Base-by-base conservation (phyloP, 2,329 filamentous ascomycete species). In the Fusarium protoensiforme region DNA sequence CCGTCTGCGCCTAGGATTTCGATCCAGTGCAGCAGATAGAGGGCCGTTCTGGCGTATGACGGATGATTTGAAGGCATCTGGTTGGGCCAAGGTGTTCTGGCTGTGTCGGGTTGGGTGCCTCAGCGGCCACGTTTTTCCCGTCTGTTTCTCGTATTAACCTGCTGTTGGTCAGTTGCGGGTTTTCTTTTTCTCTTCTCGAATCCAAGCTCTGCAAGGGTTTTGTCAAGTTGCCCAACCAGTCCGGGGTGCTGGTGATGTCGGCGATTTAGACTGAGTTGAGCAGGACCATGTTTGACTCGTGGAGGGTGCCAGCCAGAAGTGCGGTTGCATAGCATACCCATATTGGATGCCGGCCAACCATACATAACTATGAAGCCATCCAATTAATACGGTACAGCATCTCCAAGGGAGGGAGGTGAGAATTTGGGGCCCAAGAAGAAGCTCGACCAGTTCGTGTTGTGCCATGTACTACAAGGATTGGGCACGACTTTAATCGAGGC, bases 121-220 rank as follows among this genome's bases (percentile, higher is more conserved):
- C 66, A 46, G 46, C 31, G 54, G 38, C 65, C 65, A 70, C 58
- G 48, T 60, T 72, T 53, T 62, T 43, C 53, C 65, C 64, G 33
- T 60, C 59, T 64, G 46, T 41, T 62, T 58, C 69, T 75, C 67
- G 67, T 77, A 75, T 78, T 66, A 63, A 61, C 38, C 67, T 57
- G 57, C 57, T 36, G 48, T 61, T 61, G 43, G 63, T 56, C 54
- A 57, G 57, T 65, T 62, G 20, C 36, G 36, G 24, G 53, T 66
- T 67, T 71, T 73, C 62, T 68, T 68, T 69, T 69, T 67, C 65
- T 54, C 61, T 71, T 75, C 64, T 74, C 64, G 60, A 69, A 72
- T 54, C 33, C 31, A 65, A 48, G 48, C 46, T 29, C 24, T 58
- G 54, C 46, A 31, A 72, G 70, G 48, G 61, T 56, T 63, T n/a